A percentile compares a stretch with the other conserved stretches of the same genome.
phyloP scores from a whole-genome alignment of 371 early-diverging fungal species.

The Apophysomyces ossiformis region DNA sequence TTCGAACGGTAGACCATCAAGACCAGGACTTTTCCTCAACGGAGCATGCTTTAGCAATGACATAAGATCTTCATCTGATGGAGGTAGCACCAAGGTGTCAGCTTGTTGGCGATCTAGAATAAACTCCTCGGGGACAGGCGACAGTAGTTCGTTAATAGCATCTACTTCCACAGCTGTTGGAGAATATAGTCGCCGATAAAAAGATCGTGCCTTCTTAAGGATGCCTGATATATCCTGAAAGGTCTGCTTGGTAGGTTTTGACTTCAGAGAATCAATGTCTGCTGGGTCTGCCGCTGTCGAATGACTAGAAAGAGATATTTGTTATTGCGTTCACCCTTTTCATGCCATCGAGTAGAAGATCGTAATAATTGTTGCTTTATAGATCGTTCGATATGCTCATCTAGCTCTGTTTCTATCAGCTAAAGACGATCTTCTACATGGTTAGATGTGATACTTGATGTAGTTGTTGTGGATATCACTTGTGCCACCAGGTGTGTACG shows the following conservation, averaged over 20 bases:
- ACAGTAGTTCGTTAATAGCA: neutral
- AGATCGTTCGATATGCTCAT: no score
- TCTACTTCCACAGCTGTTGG: neutral
- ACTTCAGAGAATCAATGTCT: conserved; percentile 15
- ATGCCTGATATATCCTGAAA: no score
- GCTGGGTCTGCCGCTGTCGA: conserved; percentile 13
- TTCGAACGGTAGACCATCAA: conserved; percentile 41
- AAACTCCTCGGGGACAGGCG: neutral
- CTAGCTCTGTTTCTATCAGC: no score
- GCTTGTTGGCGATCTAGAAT: neutral
- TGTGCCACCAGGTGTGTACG: no score
- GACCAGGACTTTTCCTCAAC: conserved; percentile 27
- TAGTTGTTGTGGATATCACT: no score
- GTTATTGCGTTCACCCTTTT: conserved; percentile 33
- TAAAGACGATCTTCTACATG: no score
- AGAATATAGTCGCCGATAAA: no score
- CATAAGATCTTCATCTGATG: neutral
- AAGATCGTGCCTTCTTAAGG: no score
- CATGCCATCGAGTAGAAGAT: conserved; percentile 35
- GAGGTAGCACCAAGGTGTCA: neutral
- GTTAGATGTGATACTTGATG: no score
- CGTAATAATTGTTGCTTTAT: no score
- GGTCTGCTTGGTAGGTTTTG: no score
- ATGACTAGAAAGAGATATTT: conserved; percentile 29
- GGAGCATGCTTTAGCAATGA: conserved; percentile 9